Percentiles rank a stretch among this genome's conserved stretches.
Evolutionary conservation across 148 eudicot genomes (phyloP).

Genomic region (Nepenthes gracilis): DNA sequence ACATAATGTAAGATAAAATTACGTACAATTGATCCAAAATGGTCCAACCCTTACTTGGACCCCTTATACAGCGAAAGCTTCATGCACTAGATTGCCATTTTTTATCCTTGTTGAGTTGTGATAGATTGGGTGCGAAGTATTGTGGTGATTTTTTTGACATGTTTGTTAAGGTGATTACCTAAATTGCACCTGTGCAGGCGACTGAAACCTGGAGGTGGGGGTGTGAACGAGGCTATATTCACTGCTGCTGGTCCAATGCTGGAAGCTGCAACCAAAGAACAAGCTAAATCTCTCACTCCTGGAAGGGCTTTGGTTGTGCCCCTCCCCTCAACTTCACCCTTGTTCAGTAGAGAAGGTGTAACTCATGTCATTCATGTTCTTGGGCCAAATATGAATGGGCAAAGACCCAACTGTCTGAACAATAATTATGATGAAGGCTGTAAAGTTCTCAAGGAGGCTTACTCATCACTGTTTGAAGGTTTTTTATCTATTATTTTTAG

Average conservation of each 20-base stretch:
- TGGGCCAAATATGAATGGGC: conserved; percentile 97
- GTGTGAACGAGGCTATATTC: conserved; percentile 89
- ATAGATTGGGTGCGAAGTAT: background rate
- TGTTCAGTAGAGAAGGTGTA: conserved; percentile 60
- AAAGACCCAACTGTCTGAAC: conserved; percentile 64
- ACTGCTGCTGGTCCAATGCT: conserved; percentile 76
- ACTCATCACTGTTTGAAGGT: conserved; percentile 82
- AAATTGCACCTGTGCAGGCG: conserved; percentile 35
- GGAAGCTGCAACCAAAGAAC: conserved; percentile 64
- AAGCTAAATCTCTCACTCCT: conserved; percentile 56
- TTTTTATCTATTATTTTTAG: conserved; percentile 40
- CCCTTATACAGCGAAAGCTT: too few relatives aligned
- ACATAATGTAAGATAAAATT: too few relatives aligned
- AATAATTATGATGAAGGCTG: conserved; percentile 69
- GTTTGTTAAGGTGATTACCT: background rate
- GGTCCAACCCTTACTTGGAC: too few relatives aligned
- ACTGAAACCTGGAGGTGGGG: conserved; percentile 93
- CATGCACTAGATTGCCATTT: background rate
- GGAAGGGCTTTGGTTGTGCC: conserved; percentile 76
- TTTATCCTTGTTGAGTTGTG: background rate
- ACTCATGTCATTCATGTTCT: conserved; percentile 96
- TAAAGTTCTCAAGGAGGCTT: conserved; percentile 71
- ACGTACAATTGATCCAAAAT: too few relatives aligned
- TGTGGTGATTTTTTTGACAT: background rate
- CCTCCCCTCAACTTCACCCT: conserved; percentile 66